Base-by-base conservation (phyloP, 805 yeast genomes). In the Cyberlindnera samutprakarnensis region DNA sequence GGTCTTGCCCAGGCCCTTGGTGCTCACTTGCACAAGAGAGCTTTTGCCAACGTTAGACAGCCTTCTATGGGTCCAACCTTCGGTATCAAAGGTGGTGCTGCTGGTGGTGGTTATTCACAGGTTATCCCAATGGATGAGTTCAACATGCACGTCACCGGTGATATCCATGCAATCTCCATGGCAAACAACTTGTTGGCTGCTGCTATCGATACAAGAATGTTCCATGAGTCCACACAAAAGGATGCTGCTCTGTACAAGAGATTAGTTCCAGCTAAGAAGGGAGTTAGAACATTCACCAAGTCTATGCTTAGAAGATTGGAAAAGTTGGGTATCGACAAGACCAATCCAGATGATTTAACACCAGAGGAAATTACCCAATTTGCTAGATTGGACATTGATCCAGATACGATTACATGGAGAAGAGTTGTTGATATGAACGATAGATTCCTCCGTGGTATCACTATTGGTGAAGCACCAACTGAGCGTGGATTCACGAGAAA, bases 21-120 rank as follows among this genome's bases (percentile, higher is more conserved):
- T 39, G 96, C 96, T 17, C 94, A 86, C 51, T 68, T 90, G 49
- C 72, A 76, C 32, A 77, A 75, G 57, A 79, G 80, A 37, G 78
- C 94, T 23, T 77, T 88, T 57, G 98, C 97, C 33, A 87, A 85
- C 51, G 95, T 90, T 31, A 82, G 98, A 59, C 98, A 90, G 59
- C 97, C 97, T 18, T 82, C 94, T 8, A 86, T 90, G 96, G 97
- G 97, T 24, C 98, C 98, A 31, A 90, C 97, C 14, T 90, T 90
- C 51, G 98, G 98, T 58, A 87, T 90, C 49, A 90, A 90, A 64
- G 98, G 98, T 53, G 97, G 97, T 59, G 98, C 98, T 36, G 97
- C 97, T 14, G 98, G 98, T 49, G 98, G 97, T 55, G 97, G 97
- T 29, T 90, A 87, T 60, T 73, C 97, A 2, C 97, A 90, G 63